A percentile compares a stretch with the other conserved stretches of the same genome.
Evolutionary conservation across 331 rosid genomes (phyloP).

Genomic region (Prunus yedoensis): DNA sequence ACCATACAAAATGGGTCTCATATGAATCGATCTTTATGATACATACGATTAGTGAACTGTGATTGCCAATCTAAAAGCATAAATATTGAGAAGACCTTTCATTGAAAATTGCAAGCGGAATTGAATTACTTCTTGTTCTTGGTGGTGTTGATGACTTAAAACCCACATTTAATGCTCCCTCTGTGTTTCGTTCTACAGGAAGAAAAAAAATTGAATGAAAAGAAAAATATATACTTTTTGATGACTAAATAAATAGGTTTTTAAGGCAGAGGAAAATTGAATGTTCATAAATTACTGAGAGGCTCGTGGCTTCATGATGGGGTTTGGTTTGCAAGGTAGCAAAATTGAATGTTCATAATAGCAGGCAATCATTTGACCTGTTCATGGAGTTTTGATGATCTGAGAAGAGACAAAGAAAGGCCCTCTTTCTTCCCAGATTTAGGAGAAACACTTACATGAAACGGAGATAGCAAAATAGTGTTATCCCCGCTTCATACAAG

Average conservation of each 20-base stretch:
- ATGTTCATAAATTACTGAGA: conserved; percentile 1
- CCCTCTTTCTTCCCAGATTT: no score
- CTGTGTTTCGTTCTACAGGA: not conserved
- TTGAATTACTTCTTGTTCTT: no score
- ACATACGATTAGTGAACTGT: not conserved
- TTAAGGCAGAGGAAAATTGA: conserved; percentile 10
- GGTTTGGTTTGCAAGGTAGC: conserved; percentile 6
- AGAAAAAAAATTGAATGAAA: not conserved
- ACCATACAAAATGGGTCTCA: not conserved
- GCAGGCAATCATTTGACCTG: conserved; percentile 39
- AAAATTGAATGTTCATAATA: conserved; percentile 29
- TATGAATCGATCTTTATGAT: not conserved
- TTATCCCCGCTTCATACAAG: no score
- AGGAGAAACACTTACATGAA: no score
- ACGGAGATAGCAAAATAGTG: no score
- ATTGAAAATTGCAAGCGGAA: no score
- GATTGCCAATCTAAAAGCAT: not conserved
- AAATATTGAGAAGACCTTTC: not conserved
- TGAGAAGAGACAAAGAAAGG: no score
- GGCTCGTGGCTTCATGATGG: not conserved
- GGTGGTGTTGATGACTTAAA: not conserved
- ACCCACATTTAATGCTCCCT: not conserved
- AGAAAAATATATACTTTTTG: not conserved
- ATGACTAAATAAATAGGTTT: not conserved
- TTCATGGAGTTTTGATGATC: conserved; percentile 42